Percentiles rank a stretch among this genome's conserved stretches.
phyloP scores from a whole-genome alignment of 1,139 yeast species.

The Candida sojae region DNA sequence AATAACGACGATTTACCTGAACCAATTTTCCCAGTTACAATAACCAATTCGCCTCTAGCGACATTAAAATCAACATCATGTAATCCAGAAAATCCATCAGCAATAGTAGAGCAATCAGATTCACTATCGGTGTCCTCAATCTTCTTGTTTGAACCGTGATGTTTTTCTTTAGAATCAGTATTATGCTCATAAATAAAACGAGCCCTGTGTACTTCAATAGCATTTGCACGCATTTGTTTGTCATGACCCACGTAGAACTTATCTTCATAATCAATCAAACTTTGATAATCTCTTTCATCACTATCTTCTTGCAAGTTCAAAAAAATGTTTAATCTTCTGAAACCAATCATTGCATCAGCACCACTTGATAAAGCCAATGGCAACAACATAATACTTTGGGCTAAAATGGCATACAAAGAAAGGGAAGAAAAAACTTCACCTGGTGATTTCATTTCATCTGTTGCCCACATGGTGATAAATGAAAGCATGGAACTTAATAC shows the following conservation, averaged over 20 bases:
- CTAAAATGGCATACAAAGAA: slow-evolving; percentile 52
- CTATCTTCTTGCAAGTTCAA: slow-evolving; percentile 40
- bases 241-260: slow-evolving; percentile 20
- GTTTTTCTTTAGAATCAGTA: slow-evolving; percentile 17
- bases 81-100: slow-evolving; percentile 28
- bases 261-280: slow-evolving; percentile 17
- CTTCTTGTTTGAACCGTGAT: slow-evolving; percentile 2
- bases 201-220: slow-evolving; percentile 30
- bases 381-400: slow-evolving; percentile 52
- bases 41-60: slow-evolving; percentile 33
- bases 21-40: slow-evolving; percentile 44
- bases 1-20: slow-evolving; percentile 43
- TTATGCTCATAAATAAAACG: slow-evolving; percentile 31
- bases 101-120: slow-evolving; percentile 6
- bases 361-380: slow-evolving; percentile 58
- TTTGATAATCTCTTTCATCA: slow-evolving; percentile 22
- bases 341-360: slow-evolving; percentile 56
- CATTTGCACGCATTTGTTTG: slow-evolving; percentile 12
- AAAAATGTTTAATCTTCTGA: slow-evolving; percentile 46
- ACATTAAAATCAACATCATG: slow-evolving; percentile 29
- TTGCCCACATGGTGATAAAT: slow-evolving; percentile 47
- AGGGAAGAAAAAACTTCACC: slow-evolving; percentile 54
- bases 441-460: slow-evolving; percentile 34
- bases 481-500: slow-evolving; percentile 42
- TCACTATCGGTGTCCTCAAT: slow-evolving; percentile 3